Evolutionary conservation across 257 asterid species (phyloP).

Genomic region (Fraxinus americana): DNA sequence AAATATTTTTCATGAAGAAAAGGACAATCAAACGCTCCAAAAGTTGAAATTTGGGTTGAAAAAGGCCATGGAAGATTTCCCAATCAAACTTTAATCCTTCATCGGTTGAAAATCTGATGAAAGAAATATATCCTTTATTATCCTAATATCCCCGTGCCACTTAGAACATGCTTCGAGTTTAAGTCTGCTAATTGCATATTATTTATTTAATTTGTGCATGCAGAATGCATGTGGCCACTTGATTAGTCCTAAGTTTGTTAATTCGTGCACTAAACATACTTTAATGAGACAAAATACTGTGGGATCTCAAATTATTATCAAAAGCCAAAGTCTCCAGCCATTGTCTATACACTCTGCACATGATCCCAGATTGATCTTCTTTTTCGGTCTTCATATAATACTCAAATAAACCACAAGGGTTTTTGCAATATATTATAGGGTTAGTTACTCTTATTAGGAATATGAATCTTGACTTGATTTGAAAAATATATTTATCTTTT

Average conservation of each 20-base stretch:
- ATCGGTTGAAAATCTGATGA: not conserved
- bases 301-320: constrained; percentile 38
- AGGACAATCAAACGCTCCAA: no score
- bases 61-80: no score
- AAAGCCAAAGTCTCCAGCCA: constrained; percentile 28
- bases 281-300: constrained; percentile 18
- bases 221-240: constrained; percentile 40
- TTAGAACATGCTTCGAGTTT: not conserved
- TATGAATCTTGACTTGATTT: constrained; percentile 4
- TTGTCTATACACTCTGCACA: constrained; percentile 39
- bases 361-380: constrained; percentile 55
- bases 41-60: no score
- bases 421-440: not conserved
- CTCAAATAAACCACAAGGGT: constrained; percentile 22
- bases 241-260: constrained; percentile 23
- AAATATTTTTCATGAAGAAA: no score
- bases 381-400: constrained; percentile 13
- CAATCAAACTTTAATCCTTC: no score
- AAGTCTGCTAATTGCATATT: not conserved
- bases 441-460: no score
- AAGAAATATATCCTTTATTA: not conserved
- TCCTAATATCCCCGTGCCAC: not conserved
- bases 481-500: not conserved
- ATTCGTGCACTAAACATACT: constrained; percentile 13
- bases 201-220: constrained; percentile 20